Conservation (phyloP, 345 rosid species). For the Eucalyptus tenuipes region DNA sequence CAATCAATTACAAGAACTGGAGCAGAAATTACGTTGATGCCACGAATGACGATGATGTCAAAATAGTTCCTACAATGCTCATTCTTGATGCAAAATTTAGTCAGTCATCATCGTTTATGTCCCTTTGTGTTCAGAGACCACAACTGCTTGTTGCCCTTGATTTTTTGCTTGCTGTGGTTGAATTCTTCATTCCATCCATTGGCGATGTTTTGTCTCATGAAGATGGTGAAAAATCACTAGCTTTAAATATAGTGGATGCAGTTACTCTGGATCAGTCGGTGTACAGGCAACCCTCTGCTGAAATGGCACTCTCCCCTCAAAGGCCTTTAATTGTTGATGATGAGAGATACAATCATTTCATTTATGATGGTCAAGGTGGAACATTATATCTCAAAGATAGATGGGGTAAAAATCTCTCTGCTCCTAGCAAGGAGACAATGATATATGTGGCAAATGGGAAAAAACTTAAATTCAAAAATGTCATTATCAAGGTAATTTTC, state of each 20-base stretch:
- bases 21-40: conserved; percentile 16
- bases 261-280: conserved; percentile 50
- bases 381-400: conserved; percentile 60
- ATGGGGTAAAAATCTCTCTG: conserved; percentile 44
- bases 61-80: conserved; percentile 79
- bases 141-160: conserved; percentile 94
- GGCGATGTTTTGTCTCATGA: conserved; percentile 58
- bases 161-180: conserved; percentile 83
- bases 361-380: conserved; percentile 93
- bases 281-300: conserved; percentile 51
- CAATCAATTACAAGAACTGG: conserved; percentile 7
- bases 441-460: conserved; percentile 75
- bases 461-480: conserved; percentile 74
- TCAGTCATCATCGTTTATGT: conserved; percentile 43
- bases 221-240: conserved; percentile 33
- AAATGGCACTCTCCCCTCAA: conserved; percentile 59
- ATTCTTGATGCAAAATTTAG: conserved; percentile 82
- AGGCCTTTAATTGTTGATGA: conserved; percentile 80
- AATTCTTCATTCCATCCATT: conserved; percentile 84
- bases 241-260: conserved; percentile 36
- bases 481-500: conserved; percentile 53
- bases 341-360: conserved; percentile 58
- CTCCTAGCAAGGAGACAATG: conserved; percentile 59
- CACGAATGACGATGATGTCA: conserved; percentile 15
- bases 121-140: conserved; percentile 77